Evolutionary conservation across 106 monocot species (phyloP), one percentile per base, ranked within the genome.

Genomic region (Narthecium ossifragum): DNA sequence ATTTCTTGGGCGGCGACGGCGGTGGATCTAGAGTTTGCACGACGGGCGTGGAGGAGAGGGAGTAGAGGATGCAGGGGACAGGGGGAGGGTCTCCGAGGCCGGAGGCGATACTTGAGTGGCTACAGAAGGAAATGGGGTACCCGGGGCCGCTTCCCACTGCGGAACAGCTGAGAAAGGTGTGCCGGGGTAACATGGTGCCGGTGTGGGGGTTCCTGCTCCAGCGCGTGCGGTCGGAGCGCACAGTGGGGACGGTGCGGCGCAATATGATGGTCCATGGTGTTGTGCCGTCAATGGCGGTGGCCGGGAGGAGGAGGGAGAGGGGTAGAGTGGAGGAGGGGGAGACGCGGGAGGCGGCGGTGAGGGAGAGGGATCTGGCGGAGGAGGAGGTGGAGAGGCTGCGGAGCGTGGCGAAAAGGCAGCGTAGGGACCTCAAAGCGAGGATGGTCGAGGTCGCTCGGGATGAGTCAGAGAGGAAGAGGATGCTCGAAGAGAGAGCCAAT

Each of bases 81-180:
- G 53, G 15, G 4, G 76, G 57, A 2, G 31, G 61, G 21, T 32
- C 24, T 8, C 77, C 84, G 29, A 59, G 56, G 48, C 81, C 88
- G 49, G 87, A 87, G 71, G 84, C 75, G 47, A 99, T 99, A 41
- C 39, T 88, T n/a, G 86, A 87, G 62, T 99, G 98, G 98, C 72
- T 99, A 5, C 91, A 99, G 64, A 82, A 74, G 65, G 98, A 99
- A 75, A 87, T 99, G 84, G 87, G 74, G 17, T 91, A 87, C 82
- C 56, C 81, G 0, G 79, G 69, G 6, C 69, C 84, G n/a, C 76
- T 82, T 20, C 91, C 91, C n/a, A 69, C 81, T 1, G 62, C 79
- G 7, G 98, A 99, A 14, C 72, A 79, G 76, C 76, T 99, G 31
- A 87, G 88, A 36, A 91, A 85, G 79, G 72, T 99, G 71, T 91